Evolutionary conservation across 129 eudicot species (phyloP).

Genomic region (Logfia minima): DNA sequence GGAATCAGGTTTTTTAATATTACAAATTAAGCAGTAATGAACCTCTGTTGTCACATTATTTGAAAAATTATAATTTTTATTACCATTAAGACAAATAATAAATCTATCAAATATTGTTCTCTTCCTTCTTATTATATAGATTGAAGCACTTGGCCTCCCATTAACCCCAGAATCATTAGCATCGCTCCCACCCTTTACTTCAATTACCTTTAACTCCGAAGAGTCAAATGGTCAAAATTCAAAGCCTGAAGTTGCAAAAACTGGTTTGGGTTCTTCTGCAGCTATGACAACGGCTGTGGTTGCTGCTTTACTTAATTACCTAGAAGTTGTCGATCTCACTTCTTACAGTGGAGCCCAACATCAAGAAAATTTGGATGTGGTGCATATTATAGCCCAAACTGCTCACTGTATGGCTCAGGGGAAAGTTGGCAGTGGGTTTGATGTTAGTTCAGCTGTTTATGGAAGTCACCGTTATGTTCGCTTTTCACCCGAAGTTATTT

Average conservation of each 20-base stretch:
- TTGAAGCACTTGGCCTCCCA: conserved; percentile 93
- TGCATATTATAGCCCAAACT: conserved; percentile 85
- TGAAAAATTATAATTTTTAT: not conserved
- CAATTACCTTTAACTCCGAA: conserved; percentile 68
- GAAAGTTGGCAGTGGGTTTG: conserved; percentile 98
- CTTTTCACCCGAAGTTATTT: conserved; percentile 87
- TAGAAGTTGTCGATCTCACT: conserved; percentile 67
- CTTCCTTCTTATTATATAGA: conserved; percentile 37
- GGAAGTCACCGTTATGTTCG: conserved; percentile 98
- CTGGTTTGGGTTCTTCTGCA: conserved; percentile 97
- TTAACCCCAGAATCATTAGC: conserved; percentile 78
- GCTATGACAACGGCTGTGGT: conserved; percentile 98
- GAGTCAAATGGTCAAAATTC: conserved; percentile 48
- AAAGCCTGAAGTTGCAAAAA: conserved; percentile 98
- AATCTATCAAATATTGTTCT: conserved; percentile 1
- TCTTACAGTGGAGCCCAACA: conserved; percentile 36
- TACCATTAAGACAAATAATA: not conserved
- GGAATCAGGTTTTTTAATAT: conserved; percentile 66
- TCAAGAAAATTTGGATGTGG: conserved; percentile 62
- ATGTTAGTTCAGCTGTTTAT: conserved; percentile 90
- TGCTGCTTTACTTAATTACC: conserved; percentile 90
- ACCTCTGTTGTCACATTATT: not conserved
- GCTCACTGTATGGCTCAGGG: conserved; percentile 99
- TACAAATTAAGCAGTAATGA: not conserved
- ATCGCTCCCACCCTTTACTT: conserved; percentile 71